These are phyloP conservation scores for Phlebiopsis gigantea DNA, from an alignment of 768 basidiomycete genomes.

Conservation along the genomic window DNA sequence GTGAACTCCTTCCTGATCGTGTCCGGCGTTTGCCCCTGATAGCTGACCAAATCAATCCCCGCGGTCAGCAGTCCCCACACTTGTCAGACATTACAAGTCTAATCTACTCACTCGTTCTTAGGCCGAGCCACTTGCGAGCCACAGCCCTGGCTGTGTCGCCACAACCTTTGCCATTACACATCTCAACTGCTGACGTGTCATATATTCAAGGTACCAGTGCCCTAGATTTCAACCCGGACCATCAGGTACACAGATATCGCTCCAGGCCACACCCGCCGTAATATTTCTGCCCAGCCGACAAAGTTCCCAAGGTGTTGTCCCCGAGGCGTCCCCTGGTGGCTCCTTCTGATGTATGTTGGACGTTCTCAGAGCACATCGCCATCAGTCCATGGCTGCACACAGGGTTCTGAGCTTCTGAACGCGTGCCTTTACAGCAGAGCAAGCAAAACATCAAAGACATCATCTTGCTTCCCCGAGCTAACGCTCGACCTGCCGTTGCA, in stretches of 20 bases:
- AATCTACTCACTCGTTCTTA: too few species aligned
- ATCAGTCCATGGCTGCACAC: not conserved
- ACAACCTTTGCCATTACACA: too few species aligned
- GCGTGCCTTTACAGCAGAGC: not conserved
- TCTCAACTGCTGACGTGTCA: not conserved
- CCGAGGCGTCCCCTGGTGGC: not conserved
- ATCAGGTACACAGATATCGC: not conserved
- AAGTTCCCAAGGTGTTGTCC: not conserved
- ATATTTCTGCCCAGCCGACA: not conserved
- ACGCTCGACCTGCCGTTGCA: too few species aligned
- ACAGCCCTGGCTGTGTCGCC: not conserved
- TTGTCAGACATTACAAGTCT: not conserved
- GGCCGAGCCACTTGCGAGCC: too few species aligned
- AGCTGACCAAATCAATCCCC: not conserved
- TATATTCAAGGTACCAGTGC: not conserved
- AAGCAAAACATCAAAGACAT: not conserved
- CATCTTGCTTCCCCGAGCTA: not conserved
- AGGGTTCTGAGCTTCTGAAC: not conserved
- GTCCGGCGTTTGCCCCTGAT: not conserved
- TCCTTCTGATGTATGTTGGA: not conserved
- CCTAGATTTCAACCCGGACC: not conserved
- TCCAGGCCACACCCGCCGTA: not conserved
- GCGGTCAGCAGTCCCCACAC: not conserved
- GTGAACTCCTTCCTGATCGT: slow-evolving; percentile 1
- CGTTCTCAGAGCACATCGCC: not conserved